A percentile compares a stretch with the other conserved stretches of the same genome.
These are phyloP conservation scores for Pseudocercospora fijiensis DNA, from an alignment of 2,329 filamentous ascomycete genomes.

Conservation along the genomic window DNA sequence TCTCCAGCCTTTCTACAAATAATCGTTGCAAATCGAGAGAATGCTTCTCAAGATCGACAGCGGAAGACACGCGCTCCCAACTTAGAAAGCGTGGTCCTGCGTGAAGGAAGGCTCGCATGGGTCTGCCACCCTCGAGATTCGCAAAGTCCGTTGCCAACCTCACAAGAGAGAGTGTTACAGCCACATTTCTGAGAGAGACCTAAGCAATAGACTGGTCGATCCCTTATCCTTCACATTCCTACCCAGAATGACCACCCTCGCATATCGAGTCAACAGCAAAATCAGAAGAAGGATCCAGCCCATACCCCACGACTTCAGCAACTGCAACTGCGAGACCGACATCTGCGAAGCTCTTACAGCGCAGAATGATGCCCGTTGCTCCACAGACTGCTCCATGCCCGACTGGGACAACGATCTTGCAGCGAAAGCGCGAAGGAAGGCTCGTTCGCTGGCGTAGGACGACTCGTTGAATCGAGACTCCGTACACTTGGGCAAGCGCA, in stretches of 20 bases:
- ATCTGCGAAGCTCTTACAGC: neutral
- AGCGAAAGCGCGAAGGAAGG: slow-evolving; percentile 16
- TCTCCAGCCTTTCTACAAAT: neutral
- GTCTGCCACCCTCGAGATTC: neutral
- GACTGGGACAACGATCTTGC: slow-evolving; percentile 22
- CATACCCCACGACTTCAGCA: neutral
- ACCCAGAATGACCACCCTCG: neutral
- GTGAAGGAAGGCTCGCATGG: neutral
- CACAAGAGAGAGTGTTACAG: neutral
- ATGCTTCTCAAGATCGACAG: neutral
- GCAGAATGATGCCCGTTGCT: slow-evolving; percentile 18
- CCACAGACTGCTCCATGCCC: slow-evolving; percentile 2
- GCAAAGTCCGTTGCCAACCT: neutral
- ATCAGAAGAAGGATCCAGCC: neutral
- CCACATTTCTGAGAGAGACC: neutral
- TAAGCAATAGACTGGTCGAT: neutral
- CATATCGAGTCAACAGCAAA: slow-evolving; percentile 2
- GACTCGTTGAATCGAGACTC: slow-evolving; percentile 12
- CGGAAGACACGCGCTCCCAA: neutral
- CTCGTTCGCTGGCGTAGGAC: slow-evolving; percentile 14
- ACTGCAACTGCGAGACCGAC: neutral
- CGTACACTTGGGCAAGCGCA: slow-evolving; percentile 28
- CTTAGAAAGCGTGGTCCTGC: neutral
- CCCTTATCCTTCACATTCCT: neutral
- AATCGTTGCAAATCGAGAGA: neutral